Evolutionary conservation across 2,329 filamentous ascomycete species (phyloP).

Genomic region (Cryphonectria carpinicola): DNA sequence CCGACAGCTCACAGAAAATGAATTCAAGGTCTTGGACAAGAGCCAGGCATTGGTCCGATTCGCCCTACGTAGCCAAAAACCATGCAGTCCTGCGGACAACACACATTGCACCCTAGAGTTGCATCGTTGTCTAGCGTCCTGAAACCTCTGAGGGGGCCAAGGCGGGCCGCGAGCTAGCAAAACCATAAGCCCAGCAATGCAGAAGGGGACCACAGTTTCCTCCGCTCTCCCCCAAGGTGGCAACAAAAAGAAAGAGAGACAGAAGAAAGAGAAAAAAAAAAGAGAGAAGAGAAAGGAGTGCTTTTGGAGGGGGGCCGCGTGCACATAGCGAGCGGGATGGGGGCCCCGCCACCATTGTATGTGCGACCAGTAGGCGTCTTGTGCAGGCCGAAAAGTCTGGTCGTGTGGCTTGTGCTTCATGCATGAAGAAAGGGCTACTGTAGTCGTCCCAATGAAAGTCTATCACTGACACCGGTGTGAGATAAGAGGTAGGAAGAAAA

Average conservation of each 20-base stretch:
- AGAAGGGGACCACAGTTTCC: neutral
- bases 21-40: slow-evolving; percentile 1
- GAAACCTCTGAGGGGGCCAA: neutral
- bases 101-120: neutral
- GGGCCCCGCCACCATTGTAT: neutral
- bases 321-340: neutral
- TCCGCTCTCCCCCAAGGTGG: neutral
- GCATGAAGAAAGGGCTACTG: neutral
- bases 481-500: neutral
- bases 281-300: neutral
- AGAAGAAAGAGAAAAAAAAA: neutral
- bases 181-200: neutral
- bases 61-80: slow-evolving; percentile 12
- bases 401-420: neutral
- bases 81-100: slow-evolving; percentile 2
- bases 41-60: slow-evolving; percentile 22
- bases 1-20: slow-evolving; percentile 11
- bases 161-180: neutral
- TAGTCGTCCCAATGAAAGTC: neutral
- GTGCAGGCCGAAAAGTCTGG: neutral
- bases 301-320: neutral
- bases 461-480: neutral
- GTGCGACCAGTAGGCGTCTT: neutral
- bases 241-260: neutral
- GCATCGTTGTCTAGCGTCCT: neutral